A percentile compares a stretch with the other conserved stretches of the same genome.
Conservation (phyloP, 1,139 yeast genomes). For the Taphrina communis region DNA sequence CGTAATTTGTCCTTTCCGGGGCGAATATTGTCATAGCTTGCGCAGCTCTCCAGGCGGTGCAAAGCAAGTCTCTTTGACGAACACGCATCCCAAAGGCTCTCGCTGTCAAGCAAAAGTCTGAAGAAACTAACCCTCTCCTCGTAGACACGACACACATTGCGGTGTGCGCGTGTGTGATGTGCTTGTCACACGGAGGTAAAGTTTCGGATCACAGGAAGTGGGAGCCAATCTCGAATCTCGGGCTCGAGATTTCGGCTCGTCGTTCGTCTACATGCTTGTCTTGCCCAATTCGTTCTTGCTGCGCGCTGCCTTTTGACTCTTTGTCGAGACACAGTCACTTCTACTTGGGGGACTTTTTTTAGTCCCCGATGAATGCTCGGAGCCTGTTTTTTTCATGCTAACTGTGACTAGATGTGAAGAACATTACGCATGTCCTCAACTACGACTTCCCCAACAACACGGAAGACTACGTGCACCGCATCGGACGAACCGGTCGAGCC, state of each 20-base stretch:
- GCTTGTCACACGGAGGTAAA: background rate
- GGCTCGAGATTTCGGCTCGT: slow-evolving; percentile 1
- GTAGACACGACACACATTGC: background rate
- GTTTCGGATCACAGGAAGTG: slow-evolving; percentile 12
- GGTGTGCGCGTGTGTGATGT: background rate
- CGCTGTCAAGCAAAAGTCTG: slow-evolving; percentile 5
- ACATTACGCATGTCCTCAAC: slow-evolving; percentile 89
- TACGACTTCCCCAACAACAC: slow-evolving; percentile 97
- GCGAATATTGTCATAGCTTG: slow-evolving; percentile 10
- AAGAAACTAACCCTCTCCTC: background rate
- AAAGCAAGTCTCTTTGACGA: slow-evolving; percentile 21
- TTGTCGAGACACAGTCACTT: slow-evolving; percentile 24
- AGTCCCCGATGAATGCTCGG: background rate
- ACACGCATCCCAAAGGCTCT: slow-evolving; percentile 11
- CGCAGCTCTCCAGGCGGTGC: slow-evolving; percentile 26
- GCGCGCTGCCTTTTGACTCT: slow-evolving; percentile 22
- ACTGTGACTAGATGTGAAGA: slow-evolving; percentile 78
- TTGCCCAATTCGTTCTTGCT: slow-evolving; percentile 20
- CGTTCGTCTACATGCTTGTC: slow-evolving; percentile 26
- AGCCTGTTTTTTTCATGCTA: background rate
- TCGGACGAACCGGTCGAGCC: slow-evolving; percentile 99
- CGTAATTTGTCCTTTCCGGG: background rate
- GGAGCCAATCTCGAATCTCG: slow-evolving; percentile 3
- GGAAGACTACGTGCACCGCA: slow-evolving; percentile 94
- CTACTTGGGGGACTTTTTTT: slow-evolving; percentile 9